phyloP scores from a whole-genome alignment of 1,284 basidiomycete species.

The Coniferiporia weirii region DNA sequence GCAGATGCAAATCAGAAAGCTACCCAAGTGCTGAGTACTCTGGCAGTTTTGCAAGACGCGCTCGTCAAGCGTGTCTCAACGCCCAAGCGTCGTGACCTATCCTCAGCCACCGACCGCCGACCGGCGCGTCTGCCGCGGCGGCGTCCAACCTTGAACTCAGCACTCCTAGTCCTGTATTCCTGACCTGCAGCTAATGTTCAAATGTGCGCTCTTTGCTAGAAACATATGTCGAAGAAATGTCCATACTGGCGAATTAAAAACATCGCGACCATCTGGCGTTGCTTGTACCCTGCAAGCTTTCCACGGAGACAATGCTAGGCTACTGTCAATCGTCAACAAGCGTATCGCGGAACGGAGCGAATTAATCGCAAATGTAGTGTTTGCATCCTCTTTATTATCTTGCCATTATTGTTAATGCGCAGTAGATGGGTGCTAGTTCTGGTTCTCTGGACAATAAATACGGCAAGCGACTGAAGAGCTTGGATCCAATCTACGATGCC shows the following conservation, averaged over 20 bases:
- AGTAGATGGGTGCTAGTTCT: conserved; percentile 20
- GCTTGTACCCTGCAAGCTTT: conserved; percentile 15
- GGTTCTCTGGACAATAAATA: conserved; percentile 38
- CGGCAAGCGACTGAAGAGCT: conserved; percentile 43
- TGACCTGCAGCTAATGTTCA: not conserved
- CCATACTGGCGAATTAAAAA: not conserved
- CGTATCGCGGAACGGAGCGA: conserved; percentile 27
- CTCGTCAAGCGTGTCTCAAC: not conserved
- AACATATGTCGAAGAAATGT: not conserved
- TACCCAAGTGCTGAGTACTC: not conserved
- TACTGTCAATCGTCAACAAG: conserved; percentile 31
- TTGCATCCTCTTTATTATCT: conserved; percentile 5
- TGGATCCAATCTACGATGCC: conserved; percentile 46
- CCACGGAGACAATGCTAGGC: conserved; percentile 29
- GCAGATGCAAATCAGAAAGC: not conserved
- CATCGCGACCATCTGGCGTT: not conserved
- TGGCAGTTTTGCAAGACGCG: not conserved
- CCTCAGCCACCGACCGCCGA: too few relatives aligned
- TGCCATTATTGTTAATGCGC: not conserved
- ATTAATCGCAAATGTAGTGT: conserved; percentile 27
- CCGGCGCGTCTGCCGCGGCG: too few relatives aligned
- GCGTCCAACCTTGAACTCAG: too few relatives aligned
- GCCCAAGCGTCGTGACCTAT: not conserved
- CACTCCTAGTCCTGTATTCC: too few relatives aligned
- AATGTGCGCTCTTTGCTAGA: not conserved